These are phyloP conservation scores for Colletotrichum sp. DNA, from an alignment of 2,329 filamentous ascomycete genomes.

Conservation along the genomic window DNA sequence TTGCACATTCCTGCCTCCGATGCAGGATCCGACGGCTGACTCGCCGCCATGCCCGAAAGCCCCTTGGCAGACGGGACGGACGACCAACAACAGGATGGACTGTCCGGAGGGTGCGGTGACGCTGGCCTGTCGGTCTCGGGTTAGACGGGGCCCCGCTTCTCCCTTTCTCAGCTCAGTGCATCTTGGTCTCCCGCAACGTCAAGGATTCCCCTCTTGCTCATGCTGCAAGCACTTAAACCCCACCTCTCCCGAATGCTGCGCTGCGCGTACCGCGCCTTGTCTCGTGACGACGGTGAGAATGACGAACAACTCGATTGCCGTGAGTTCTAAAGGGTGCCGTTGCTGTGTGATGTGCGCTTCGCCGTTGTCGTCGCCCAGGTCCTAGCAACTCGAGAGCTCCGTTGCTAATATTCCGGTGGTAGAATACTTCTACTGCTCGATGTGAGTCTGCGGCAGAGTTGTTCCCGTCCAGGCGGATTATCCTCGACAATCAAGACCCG, in stretches of 20 bases:
- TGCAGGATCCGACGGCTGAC: slow-evolving; percentile 1
- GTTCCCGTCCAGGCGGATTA: not conserved
- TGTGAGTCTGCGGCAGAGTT: not conserved
- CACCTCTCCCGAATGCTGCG: not conserved
- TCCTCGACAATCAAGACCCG: not conserved
- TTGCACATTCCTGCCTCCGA: not conserved
- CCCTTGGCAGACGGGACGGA: not conserved
- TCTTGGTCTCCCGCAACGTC: not conserved
- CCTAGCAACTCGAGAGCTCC: not conserved
- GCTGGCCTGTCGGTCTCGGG: not conserved
- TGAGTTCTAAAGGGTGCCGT: not conserved
- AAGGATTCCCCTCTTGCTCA: not conserved
- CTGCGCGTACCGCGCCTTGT: not conserved
- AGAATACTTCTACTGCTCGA: not conserved
- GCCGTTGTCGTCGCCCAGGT: not conserved
- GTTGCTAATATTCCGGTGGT: not conserved
- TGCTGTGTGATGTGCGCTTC: not conserved
- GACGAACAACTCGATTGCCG: not conserved
- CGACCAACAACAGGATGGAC: not conserved
- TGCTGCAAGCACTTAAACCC: not conserved
- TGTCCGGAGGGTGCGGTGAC: not conserved
- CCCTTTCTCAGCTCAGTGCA: not conserved
- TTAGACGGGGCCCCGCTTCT: not conserved
- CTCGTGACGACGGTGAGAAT: not conserved
- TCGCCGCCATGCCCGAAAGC: not conserved